Percentiles rank a stretch among this genome's conserved stretches.
Evolutionary conservation across 805 yeast species (phyloP).

Genomic region (Lachancea waltii): DNA sequence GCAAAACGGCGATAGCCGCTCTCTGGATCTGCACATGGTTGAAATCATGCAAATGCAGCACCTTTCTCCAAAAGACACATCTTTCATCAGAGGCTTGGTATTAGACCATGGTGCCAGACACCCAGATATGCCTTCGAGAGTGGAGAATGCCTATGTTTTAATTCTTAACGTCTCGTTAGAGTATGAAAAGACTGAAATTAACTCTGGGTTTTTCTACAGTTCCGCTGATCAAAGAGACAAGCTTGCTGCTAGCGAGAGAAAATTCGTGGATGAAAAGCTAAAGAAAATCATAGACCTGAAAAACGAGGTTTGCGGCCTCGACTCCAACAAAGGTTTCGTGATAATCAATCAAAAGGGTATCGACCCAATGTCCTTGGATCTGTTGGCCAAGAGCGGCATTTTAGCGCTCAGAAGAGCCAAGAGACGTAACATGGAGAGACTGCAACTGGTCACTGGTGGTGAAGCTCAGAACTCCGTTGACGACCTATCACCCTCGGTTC

Average conservation of each 20-base stretch:
- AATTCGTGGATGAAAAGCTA: constrained; percentile 89
- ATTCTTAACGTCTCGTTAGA: constrained; percentile 91
- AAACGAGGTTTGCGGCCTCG: constrained; percentile 80
- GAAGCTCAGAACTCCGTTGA: constrained; percentile 97
- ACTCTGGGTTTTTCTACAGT: constrained; percentile 91
- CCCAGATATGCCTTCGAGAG: constrained; percentile 95
- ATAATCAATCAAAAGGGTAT: constrained; percentile 97
- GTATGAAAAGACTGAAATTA: constrained; percentile 96
- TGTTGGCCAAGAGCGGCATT: constrained; percentile 86
- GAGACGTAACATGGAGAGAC: constrained; percentile 98
- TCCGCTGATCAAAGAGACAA: constrained; percentile 94
- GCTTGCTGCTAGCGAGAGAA: constrained; percentile 87
- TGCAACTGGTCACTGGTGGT: constrained; percentile 94
- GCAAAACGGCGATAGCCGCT: constrained; percentile 39
- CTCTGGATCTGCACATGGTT: constrained; percentile 89
- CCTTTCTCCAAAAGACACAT: constrained; percentile 76
- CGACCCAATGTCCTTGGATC: constrained; percentile 95
- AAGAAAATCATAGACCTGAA: constrained; percentile 87
- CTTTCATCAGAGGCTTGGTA: constrained; percentile 80
- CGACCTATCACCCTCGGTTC: constrained; percentile 68
- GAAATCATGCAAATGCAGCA: constrained; percentile 99
- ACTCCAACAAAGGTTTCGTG: constrained; percentile 72
- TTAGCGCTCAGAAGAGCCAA: constrained; percentile 96
- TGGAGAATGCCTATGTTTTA: constrained; percentile 76
- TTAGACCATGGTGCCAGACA: constrained; percentile 98